phyloP scores from a whole-genome alignment of 2,329 filamentous ascomycete genomes.

The Verticillium nonalfalfae region DNA sequence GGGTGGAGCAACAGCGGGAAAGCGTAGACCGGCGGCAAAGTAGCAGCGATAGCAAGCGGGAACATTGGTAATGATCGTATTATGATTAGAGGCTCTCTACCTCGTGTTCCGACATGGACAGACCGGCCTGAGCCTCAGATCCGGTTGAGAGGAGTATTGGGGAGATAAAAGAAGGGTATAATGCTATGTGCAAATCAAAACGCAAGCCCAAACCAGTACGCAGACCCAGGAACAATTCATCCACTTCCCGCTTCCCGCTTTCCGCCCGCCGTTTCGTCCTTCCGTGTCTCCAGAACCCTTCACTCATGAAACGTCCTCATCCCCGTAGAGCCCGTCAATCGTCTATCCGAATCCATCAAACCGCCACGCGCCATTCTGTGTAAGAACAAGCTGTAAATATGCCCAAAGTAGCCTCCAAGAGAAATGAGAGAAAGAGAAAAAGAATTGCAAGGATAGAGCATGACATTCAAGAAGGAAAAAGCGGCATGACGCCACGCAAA shows the following conservation, averaged over 20 bases:
- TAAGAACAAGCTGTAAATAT: background rate
- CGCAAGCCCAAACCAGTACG: background rate
- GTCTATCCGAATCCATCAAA: background rate
- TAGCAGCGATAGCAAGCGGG: too few relatives aligned
- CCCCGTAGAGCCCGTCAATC: background rate
- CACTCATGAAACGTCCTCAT: background rate
- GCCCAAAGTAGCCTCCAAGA: background rate
- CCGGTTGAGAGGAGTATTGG: slow-evolving; percentile 2
- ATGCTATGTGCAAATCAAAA: slow-evolving; percentile 12
- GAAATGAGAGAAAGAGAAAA: background rate
- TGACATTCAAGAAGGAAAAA: background rate
- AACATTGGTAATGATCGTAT: slow-evolving; percentile 3
- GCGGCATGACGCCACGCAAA: background rate
- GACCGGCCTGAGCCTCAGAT: slow-evolving; percentile 1
- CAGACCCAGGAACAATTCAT: background rate
- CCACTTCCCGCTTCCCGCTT: background rate
- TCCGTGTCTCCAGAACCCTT: background rate
- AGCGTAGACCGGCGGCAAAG: too few relatives aligned
- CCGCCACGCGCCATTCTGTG: background rate
- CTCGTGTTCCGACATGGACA: background rate
- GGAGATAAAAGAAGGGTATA: slow-evolving; percentile 9
- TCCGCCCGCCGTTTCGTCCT: background rate
- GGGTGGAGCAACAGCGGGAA: too few relatives aligned
- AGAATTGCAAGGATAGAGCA: background rate
- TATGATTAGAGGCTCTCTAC: slow-evolving; percentile 9